phyloP scores from a whole-genome alignment of 495 filamentous ascomycete genomes.

The Haplographium delicatum region DNA sequence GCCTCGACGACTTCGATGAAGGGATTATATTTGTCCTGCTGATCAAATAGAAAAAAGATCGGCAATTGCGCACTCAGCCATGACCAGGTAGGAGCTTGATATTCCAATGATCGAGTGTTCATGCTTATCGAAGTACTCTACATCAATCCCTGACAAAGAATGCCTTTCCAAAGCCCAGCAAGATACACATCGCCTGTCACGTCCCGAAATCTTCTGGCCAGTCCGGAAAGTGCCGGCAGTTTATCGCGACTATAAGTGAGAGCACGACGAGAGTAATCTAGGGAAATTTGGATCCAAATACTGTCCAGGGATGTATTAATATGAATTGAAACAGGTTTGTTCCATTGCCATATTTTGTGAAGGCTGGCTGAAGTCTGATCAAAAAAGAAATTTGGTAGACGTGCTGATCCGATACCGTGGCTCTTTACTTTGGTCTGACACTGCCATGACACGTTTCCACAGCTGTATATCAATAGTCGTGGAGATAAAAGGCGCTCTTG shows the following conservation, averaged over 20 bases:
- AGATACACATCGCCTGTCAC: constrained; percentile 8
- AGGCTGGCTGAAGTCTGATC: not conserved
- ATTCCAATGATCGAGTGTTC: constrained; percentile 3
- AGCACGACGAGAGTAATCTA: constrained; percentile 6
- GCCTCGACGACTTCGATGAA: constrained; percentile 3
- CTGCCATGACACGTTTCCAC: not conserved
- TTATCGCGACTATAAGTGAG: constrained; percentile 8
- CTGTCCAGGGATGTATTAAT: not conserved
- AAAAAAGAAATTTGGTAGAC: constrained; percentile 7
- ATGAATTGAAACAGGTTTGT: not conserved
- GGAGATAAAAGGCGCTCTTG: constrained; percentile 11
- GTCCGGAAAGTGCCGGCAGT: constrained; percentile 7
- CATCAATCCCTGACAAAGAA: constrained; percentile 5
- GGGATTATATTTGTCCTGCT: not conserved
- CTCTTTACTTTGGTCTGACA: constrained; percentile 1
- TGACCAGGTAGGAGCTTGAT: constrained; percentile 3
- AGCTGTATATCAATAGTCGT: constrained; percentile 2
- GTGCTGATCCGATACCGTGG: constrained; percentile 3
- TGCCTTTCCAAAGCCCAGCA: constrained; percentile 7
- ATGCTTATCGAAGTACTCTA: not conserved
- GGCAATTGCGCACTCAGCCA: not conserved
- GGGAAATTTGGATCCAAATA: constrained; percentile 1
- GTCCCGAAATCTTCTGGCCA: constrained; percentile 2
- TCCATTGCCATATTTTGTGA: constrained; percentile 7
- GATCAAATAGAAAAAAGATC: not conserved